Percentiles rank a stretch among this genome's conserved stretches.
phyloP scores from a whole-genome alignment of 1,139 yeast species.

The Martiniozyma asiatica region DNA sequence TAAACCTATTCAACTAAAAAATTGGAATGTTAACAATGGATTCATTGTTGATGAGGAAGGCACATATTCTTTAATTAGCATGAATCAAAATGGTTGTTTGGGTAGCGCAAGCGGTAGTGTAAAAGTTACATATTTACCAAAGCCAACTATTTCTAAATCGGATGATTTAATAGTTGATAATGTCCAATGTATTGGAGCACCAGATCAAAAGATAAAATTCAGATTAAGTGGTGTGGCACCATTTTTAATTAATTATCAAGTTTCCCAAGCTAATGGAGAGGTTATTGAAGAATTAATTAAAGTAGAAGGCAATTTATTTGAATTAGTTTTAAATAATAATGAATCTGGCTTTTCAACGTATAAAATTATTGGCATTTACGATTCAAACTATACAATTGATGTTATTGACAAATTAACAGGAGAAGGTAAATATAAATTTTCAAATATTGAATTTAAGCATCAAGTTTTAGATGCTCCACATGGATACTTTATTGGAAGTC shows the following conservation, averaged over 20 bases:
- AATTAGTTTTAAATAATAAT: conserved; percentile 19
- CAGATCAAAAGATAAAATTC: no score
- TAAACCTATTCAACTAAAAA: conserved; percentile 6
- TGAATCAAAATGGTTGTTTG: conserved; percentile 55
- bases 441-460: conserved; percentile 40
- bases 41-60: conserved; percentile 48
- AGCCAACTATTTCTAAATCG: no score
- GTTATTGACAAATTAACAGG: conserved; percentile 24
- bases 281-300: conserved; percentile 33
- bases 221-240: conserved; percentile 56
- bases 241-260: conserved; percentile 56
- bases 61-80: conserved; percentile 42
- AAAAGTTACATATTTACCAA: no score
- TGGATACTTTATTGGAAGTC: conserved; percentile 22
- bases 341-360: conserved; percentile 51
- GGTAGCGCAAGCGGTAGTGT: conserved; percentile 39
- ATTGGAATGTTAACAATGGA: conserved; percentile 25
- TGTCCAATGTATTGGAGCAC: no score
- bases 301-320: conserved; percentile 37
- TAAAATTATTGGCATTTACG: conserved; percentile 50
- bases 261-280: conserved; percentile 47
- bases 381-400: conserved; percentile 46
- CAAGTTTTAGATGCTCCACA: conserved; percentile 50
- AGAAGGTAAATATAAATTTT: conserved; percentile 21
- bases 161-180: no score